Conservation (phyloP, 2,329 filamentous ascomycete species). For the Pseudonectria buxi region DNA sequence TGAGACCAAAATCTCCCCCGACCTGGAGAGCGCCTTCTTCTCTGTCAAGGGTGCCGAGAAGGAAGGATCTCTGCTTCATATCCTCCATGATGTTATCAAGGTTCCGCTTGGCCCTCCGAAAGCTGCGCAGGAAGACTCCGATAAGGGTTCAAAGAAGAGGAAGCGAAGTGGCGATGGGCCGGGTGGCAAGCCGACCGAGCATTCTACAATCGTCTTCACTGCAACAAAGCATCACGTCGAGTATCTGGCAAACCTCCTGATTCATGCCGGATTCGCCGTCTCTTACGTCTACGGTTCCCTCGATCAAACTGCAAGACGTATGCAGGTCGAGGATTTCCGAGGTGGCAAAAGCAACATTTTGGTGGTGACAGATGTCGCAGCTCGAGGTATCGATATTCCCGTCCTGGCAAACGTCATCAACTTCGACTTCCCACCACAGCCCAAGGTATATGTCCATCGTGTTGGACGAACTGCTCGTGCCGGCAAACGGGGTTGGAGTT, state of each 20-base stretch:
- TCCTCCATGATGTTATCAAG: conserved; percentile 87
- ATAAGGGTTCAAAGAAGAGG: conserved; percentile 58
- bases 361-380: conserved; percentile 94
- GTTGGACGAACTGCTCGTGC: conserved; percentile 95
- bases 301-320: conserved; percentile 87
- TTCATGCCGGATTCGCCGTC: conserved; percentile 73
- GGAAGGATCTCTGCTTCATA: conserved; percentile 82
- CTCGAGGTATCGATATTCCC: conserved; percentile 95
- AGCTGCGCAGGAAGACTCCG: conserved; percentile 39
- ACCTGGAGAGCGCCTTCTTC: conserved; percentile 94
- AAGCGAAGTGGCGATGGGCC: conserved; percentile 54
- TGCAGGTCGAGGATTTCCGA: conserved; percentile 87
- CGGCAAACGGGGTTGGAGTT: conserved; percentile 87
- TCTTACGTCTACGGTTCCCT: conserved; percentile 93
- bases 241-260: conserved; percentile 78
- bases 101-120: conserved; percentile 66
- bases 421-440: conserved; percentile 94
- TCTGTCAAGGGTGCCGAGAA: conserved; percentile 88
- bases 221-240: conserved; percentile 98
- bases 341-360: conserved; percentile 79
- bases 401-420: conserved; percentile 96
- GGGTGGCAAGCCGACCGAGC: conserved; percentile 65
- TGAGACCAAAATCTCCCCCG: conserved; percentile 92
- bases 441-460: conserved; percentile 93
- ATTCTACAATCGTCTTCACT: conserved; percentile 92